Base-by-base conservation (phyloP, 2,329 filamentous ascomycete genomes). In the Salinomyces thailandicus region DNA sequence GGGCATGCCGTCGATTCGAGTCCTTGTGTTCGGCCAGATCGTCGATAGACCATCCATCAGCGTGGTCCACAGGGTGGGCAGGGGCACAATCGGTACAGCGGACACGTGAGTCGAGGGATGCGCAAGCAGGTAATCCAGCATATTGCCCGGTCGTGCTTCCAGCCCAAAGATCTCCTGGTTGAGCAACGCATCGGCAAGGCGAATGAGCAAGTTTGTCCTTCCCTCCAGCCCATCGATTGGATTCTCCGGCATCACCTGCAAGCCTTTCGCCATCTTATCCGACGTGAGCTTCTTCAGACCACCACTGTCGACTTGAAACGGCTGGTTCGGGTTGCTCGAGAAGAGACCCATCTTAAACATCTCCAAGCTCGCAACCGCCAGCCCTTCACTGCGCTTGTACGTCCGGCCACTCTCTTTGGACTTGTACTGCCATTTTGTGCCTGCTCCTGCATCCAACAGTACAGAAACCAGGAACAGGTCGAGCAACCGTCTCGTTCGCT, bases 291-390 rank as follows among this genome's bases (percentile, higher is more conserved):
- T 76, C 50, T 75, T 77, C 48, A 98, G 67, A 0, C 81, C 91
- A 5, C 76, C 75, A 45, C 81, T 85, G 63, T 98, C 89, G 18
- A 96, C 91, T 59, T 93, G 87, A 54, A 77, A 85, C 34, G 85
- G 86, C 62, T 94, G 85, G 39, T 65, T 71, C 2, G 75, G 69
- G 55, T 89, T 76, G 60, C 86, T 83, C 46, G 86, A 94, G 64
- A 96, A 96, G 20, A 85, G 56, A 20, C 91, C 91, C 11, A 75
- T 70, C 64, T 94, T 94, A 72, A 94, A 95, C 87, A 95, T 94
- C 50, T 95, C 87, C 50, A 81, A 55, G 56, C 74, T 79, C 29
- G 77, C 77, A 7, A 81, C 78, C 6, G 87, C 87, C 37, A 95
- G 71, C 6, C 87, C 87, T 60, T 95, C 91, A 43, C 86, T 94